Conservation (phyloP, 2,329 filamentous ascomycete species). For the Cladosporium austrohemisphaericum region DNA sequence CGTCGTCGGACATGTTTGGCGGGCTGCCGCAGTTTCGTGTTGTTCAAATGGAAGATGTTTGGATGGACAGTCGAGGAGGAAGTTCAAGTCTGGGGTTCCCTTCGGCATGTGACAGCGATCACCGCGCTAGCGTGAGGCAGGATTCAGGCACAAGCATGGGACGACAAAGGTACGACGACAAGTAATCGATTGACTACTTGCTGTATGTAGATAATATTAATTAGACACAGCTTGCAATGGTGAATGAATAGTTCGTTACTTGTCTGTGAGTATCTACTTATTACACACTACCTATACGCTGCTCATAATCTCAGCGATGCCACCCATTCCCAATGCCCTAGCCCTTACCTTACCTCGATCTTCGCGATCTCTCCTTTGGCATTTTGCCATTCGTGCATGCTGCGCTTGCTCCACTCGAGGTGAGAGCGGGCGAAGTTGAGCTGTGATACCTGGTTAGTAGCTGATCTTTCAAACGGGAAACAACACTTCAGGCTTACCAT, state of each 20-base stretch:
- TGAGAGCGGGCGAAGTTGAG: conserved; percentile 89
- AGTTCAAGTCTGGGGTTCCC: too few species aligned
- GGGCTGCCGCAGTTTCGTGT: too few species aligned
- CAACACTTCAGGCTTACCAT: conserved; percentile 65
- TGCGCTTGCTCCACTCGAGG: conserved; percentile 90
- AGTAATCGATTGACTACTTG: too few species aligned
- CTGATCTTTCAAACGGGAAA: neutral
- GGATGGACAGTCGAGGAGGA: too few species aligned
- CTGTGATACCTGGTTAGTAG: conserved; percentile 43
- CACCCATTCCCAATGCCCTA: neutral
- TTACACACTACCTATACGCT: conserved; percentile 1
- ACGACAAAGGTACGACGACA: too few species aligned
- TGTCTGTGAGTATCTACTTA: conserved; percentile 6
- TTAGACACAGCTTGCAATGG: too few species aligned
- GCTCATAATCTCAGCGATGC: neutral
- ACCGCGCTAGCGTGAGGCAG: too few species aligned
- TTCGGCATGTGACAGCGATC: too few species aligned
- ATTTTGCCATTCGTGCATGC: conserved; percentile 88
- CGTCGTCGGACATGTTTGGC: conserved; percentile 10
- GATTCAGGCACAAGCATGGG: too few species aligned
- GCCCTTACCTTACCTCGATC: conserved; percentile 55
- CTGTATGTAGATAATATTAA: too few species aligned
- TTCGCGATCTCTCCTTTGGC: conserved; percentile 82
- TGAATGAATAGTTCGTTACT: too few species aligned
- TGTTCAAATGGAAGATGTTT: too few species aligned